These are phyloP conservation scores for Venturia pyrina DNA, from an alignment of 2,329 filamentous ascomycete genomes.

Conservation along the genomic window DNA sequence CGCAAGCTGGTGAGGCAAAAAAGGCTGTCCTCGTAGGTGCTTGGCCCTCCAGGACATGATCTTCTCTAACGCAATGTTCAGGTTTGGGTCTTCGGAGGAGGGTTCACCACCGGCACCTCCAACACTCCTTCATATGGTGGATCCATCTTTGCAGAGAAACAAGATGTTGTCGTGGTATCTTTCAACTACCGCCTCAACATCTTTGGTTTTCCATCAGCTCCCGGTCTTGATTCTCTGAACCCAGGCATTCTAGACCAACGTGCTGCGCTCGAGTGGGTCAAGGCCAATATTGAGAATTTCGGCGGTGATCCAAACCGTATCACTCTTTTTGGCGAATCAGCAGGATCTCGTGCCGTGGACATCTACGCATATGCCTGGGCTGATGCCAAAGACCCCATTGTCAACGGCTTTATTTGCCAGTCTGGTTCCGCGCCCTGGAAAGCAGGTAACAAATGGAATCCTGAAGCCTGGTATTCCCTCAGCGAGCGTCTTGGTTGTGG, in stretches of 20 bases:
- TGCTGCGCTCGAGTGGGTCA: constrained; percentile 42
- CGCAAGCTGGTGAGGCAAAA: constrained; percentile 15
- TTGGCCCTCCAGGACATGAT: constrained; percentile 22
- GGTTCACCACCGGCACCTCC: constrained; percentile 27
- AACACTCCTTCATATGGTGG: constrained; percentile 29
- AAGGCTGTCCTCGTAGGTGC: constrained; percentile 33
- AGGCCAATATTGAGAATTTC: constrained; percentile 40
- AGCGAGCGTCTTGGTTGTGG: constrained; percentile 8
- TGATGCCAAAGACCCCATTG: constrained; percentile 24
- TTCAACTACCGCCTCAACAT: constrained; percentile 34
- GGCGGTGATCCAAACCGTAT: constrained; percentile 40
- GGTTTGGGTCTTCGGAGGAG: constrained; percentile 45
- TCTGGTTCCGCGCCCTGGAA: constrained; percentile 14
- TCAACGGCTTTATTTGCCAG: constrained; percentile 15
- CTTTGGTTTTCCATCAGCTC: constrained; percentile 31
- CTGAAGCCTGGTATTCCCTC: constrained; percentile 3
- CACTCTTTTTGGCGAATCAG: constrained; percentile 39
- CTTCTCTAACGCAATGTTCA: not conserved
- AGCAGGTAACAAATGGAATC: constrained; percentile 1
- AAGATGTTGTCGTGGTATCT: constrained; percentile 32
- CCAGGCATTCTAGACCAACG: constrained; percentile 46
- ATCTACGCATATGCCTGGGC: constrained; percentile 23
- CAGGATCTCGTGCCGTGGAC: constrained; percentile 28
- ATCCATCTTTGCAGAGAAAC: constrained; percentile 25
- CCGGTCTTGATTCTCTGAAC: constrained; percentile 29